Percentiles rank a stretch among this genome's conserved stretches.
These are phyloP conservation scores for Truncatella angustata DNA, from an alignment of 2,329 filamentous ascomycete species.

Conservation along the genomic window DNA sequence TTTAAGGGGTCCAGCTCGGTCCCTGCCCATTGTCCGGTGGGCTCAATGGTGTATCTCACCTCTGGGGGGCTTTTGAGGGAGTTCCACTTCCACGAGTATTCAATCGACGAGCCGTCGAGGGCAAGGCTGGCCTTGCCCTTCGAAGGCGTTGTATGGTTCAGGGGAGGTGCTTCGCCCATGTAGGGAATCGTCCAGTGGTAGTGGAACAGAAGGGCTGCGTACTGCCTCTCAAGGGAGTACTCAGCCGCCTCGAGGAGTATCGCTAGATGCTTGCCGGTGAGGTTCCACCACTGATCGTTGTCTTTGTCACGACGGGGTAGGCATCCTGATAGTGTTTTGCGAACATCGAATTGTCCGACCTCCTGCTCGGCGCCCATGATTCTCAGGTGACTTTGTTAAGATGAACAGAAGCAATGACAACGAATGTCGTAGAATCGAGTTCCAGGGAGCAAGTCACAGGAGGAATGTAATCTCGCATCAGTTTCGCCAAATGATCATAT, in stretches of 20 bases:
- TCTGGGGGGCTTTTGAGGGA: background rate
- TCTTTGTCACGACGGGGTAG: background rate
- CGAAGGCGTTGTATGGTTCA: too few species aligned
- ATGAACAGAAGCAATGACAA: background rate
- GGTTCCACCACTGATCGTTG: background rate
- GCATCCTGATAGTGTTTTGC: background rate
- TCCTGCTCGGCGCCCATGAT: background rate
- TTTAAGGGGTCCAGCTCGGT: background rate
- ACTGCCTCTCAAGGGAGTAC: slow-evolving; percentile 11
- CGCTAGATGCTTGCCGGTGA: slow-evolving; percentile 7
- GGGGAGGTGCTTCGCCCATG: too few species aligned
- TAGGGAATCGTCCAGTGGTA: slow-evolving; percentile 10
- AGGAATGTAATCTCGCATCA: background rate
- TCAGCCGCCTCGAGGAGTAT: slow-evolving; percentile 11
- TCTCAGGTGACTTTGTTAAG: background rate
- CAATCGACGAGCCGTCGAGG: slow-evolving; percentile 10
- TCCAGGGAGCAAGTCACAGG: background rate
- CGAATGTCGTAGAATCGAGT: background rate
- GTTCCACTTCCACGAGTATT: slow-evolving; percentile 15
- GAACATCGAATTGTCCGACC: background rate
- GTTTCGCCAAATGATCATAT: background rate
- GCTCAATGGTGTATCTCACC: slow-evolving; percentile 11
- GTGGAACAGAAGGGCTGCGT: slow-evolving; percentile 11
- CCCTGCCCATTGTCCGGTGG: background rate
- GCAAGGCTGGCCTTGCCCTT: slow-evolving; percentile 8